A percentile compares a stretch with the other conserved stretches of the same genome.
Conservation (phyloP, 2,329 filamentous ascomycete species). For the Chaetomiaceae sp. region DNA sequence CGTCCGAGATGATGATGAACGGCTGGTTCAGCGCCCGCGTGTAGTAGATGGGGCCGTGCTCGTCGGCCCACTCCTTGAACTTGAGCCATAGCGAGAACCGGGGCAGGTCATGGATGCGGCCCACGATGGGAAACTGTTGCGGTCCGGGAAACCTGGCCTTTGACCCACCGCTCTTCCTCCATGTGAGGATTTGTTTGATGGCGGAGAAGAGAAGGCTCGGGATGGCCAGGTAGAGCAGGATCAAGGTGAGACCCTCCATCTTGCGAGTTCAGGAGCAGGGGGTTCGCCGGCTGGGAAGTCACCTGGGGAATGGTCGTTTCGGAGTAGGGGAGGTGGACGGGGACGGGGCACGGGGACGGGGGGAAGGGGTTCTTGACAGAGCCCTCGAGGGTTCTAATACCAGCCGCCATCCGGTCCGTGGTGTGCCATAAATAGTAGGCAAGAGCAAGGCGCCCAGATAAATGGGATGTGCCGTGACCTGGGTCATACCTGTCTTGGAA, state of each 20-base stretch:
- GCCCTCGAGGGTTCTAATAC: slow-evolving; percentile 7
- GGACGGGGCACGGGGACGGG: background rate
- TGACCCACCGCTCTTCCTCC: slow-evolving; percentile 28
- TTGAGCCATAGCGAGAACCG: slow-evolving; percentile 46
- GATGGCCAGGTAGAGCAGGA: slow-evolving; percentile 43
- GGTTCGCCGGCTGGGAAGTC: background rate
- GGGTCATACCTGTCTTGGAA: slow-evolving; percentile 15
- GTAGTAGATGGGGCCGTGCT: slow-evolving; percentile 41
- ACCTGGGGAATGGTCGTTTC: background rate
- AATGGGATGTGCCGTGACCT: slow-evolving; percentile 11
- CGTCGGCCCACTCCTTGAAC: slow-evolving; percentile 44
- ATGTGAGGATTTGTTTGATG: slow-evolving; percentile 36
- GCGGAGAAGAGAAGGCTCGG: slow-evolving; percentile 41
- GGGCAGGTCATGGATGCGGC: slow-evolving; percentile 45
- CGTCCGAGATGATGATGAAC: slow-evolving; percentile 44
- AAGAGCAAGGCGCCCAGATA: slow-evolving; percentile 9
- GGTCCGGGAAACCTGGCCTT: slow-evolving; percentile 41
- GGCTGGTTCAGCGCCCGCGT: slow-evolving; percentile 37
- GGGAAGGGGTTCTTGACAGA: background rate
- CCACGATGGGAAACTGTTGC: slow-evolving; percentile 43
- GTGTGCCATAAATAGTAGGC: slow-evolving; percentile 10
- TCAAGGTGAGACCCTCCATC: slow-evolving; percentile 38
- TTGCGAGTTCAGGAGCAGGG: slow-evolving; percentile 10
- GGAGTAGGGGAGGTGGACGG: background rate
- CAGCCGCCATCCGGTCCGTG: background rate